Percentiles rank a stretch among this genome's conserved stretches.
Evolutionary conservation across 2,329 filamentous ascomycete species (phyloP).

Genomic region (Epichloe sibirici): DNA sequence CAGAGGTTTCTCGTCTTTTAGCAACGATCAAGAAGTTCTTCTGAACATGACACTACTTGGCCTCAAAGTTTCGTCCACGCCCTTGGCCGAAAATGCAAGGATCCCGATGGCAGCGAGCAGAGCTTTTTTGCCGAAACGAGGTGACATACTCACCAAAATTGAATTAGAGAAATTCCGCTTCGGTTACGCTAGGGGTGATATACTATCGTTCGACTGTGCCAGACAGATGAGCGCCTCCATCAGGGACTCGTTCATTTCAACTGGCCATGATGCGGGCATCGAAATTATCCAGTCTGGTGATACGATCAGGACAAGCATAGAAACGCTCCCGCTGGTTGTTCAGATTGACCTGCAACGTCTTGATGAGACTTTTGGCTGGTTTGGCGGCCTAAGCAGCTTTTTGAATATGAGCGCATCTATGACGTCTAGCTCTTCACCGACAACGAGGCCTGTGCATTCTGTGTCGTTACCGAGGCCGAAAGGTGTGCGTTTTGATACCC

Average conservation of each 20-base stretch:
- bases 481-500: constrained; percentile 47
- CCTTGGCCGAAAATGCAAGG: background rate
- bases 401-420: constrained; percentile 81
- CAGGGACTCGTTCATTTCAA: constrained; percentile 43
- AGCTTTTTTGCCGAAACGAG: constrained; percentile 8
- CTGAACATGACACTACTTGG: constrained; percentile 37
- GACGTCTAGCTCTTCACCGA: constrained; percentile 53
- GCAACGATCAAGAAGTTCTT: constrained; percentile 37
- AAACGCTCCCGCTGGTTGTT: constrained; percentile 65
- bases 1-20: constrained; percentile 26
- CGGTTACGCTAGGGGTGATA: constrained; percentile 49
- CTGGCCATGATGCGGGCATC: constrained; percentile 45
- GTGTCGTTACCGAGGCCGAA: constrained; percentile 33
- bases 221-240: constrained; percentile 47
- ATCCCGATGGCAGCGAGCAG: constrained; percentile 2
- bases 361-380: constrained; percentile 78
- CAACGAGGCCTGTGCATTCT: constrained; percentile 22
- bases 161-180: constrained; percentile 47
- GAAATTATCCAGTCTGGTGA: constrained; percentile 35
- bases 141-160: constrained; percentile 23
- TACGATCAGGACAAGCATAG: constrained; percentile 46
- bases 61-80: constrained; percentile 19
- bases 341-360: constrained; percentile 67
- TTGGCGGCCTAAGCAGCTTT: constrained; percentile 85
- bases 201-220: constrained; percentile 48